Evolutionary conservation across 768 basidiomycete species (phyloP).

Genomic region (Russula ochroleuca): DNA sequence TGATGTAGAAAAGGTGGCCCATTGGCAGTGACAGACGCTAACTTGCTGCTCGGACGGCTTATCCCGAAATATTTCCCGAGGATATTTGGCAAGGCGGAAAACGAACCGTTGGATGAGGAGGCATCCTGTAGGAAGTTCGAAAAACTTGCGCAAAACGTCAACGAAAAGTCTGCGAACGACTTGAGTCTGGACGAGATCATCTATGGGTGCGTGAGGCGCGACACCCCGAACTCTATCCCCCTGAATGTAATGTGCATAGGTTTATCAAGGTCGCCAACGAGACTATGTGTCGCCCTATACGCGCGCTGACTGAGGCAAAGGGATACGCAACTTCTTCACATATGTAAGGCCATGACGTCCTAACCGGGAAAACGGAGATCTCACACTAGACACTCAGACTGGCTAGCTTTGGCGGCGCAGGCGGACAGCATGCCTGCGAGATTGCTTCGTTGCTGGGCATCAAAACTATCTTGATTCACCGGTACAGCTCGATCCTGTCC

Average conservation of each 20-base stretch:
- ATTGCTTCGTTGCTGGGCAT: conserved; percentile 85
- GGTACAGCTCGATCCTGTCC: conserved; percentile 88
- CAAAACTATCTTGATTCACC: conserved; percentile 80
- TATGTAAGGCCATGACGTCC: conserved; percentile 36
- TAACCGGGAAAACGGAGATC: conserved; percentile 18
- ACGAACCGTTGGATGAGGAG: conserved; percentile 74
- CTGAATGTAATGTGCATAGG: conserved; percentile 37
- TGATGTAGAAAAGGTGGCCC: conserved; percentile 77
- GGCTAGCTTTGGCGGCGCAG: conserved; percentile 85
- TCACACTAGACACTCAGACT: conserved; percentile 42
- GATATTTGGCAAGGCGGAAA: conserved; percentile 87
- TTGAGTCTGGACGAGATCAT: conserved; percentile 79
- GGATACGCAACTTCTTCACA: conserved; percentile 82
- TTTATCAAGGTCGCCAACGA: conserved; percentile 97
- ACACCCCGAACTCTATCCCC: not conserved
- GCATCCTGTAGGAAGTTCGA: conserved; percentile 69
- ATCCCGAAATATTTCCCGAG: conserved; percentile 91
- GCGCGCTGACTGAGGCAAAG: conserved; percentile 84
- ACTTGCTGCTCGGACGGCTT: conserved; percentile 82
- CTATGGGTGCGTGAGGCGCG: conserved; percentile 59
- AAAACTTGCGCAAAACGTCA: conserved; percentile 63
- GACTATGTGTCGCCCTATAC: conserved; percentile 92
- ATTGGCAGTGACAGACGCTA: conserved; percentile 89
- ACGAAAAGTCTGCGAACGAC: conserved; percentile 46
- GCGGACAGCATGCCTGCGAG: conserved; percentile 91